phyloP scores from a whole-genome alignment of 2,329 filamentous ascomycete species.

The Alternaria metachromatica region DNA sequence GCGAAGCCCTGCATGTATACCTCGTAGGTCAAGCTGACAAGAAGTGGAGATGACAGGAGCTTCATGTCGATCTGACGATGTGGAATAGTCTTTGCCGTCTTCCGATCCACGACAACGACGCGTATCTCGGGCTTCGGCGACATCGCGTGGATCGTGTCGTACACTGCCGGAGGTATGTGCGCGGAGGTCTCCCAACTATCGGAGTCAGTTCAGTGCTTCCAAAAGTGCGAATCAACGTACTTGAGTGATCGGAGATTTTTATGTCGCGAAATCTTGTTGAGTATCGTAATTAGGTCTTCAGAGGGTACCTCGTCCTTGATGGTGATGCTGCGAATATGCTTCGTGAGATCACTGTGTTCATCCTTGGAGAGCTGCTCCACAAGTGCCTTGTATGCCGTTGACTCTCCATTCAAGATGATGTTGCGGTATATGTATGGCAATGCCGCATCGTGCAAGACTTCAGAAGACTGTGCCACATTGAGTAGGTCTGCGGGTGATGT shows the following conservation, averaged over 20 bases:
- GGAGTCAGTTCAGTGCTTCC: no score
- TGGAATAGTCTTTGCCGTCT: neutral
- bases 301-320: neutral
- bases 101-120: neutral
- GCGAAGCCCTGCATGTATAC: neutral
- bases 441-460: neutral
- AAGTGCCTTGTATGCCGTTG: neutral
- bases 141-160: neutral
- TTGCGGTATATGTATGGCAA: neutral
- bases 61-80: neutral
- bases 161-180: neutral
- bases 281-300: neutral
- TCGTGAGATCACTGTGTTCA: neutral
- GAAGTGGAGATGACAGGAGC: neutral
- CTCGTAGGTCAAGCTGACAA: neutral
- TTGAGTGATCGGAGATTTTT: neutral
- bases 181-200: neutral
- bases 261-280: neutral
- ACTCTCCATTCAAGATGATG: neutral
- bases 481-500: neutral
- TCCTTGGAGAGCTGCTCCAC: neutral
- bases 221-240: no score
- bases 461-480: neutral
- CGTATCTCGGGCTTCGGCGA: neutral
- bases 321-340: neutral